phyloP scores from a whole-genome alignment of 2,329 filamentous ascomycete genomes.

The Penicillium sp. region DNA sequence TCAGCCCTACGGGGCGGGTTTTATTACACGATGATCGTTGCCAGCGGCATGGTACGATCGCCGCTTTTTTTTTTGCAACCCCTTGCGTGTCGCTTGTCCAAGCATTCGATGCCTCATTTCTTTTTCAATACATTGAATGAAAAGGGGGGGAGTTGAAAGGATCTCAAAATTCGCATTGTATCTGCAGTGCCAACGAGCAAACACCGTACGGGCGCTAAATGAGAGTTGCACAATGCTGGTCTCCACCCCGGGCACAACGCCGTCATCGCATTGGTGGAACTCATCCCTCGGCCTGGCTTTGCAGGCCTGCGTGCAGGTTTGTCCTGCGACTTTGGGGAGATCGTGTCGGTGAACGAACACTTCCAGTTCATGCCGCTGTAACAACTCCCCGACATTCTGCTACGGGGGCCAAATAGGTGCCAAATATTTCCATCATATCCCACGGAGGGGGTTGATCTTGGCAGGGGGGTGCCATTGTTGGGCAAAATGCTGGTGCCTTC shows the following conservation, averaged over 20 bases:
- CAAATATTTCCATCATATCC: too few species aligned
- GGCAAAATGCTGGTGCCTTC: constrained; percentile 24
- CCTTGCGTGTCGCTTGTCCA: constrained; percentile 5
- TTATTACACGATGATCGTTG: constrained; percentile 2
- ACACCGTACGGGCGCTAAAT: background rate
- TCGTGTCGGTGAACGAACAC: too few species aligned
- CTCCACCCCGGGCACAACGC: background rate
- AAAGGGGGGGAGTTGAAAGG: background rate
- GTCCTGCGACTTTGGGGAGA: background rate
- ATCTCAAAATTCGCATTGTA: background rate
- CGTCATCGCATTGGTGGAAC: background rate
- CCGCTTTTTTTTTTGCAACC: background rate
- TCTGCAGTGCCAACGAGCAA: background rate
- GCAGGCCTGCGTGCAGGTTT: background rate
- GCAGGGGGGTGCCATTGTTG: background rate
- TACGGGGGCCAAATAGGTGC: too few species aligned
- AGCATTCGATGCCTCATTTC: background rate
- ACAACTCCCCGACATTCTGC: too few species aligned
- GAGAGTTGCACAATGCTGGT: background rate
- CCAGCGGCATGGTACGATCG: background rate
- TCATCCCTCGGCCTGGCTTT: background rate
- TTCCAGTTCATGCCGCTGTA: too few species aligned
- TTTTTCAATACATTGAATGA: background rate
- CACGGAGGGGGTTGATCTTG: background rate
- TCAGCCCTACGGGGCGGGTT: constrained; percentile 35